A percentile compares a stretch with the other conserved stretches of the same genome.
phyloP scores from a whole-genome alignment of 345 rosid genomes.

The Passiflora organensis region DNA sequence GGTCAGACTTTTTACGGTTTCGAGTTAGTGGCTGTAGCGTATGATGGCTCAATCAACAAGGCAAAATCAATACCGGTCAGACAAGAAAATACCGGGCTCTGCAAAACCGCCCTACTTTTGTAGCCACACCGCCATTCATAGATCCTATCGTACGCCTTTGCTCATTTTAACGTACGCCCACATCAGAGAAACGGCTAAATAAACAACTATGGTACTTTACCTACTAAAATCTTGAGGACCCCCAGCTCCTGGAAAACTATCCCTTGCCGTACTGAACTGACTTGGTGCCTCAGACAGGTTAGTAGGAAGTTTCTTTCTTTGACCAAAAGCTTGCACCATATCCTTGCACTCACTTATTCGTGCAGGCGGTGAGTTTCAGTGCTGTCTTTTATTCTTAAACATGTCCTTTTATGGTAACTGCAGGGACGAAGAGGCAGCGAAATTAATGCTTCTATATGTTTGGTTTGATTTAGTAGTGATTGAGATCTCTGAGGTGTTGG shows the following conservation, averaged over 20 bases:
- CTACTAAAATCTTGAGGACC: conserved; percentile 6
- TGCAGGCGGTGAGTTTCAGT: not conserved
- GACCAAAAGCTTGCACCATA: not conserved
- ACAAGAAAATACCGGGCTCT: too few relatives aligned
- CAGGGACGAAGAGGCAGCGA: too few relatives aligned
- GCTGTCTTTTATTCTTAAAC: not conserved
- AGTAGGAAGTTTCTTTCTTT: conserved; percentile 2
- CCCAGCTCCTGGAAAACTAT: not conserved
- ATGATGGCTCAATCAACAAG: too few relatives aligned
- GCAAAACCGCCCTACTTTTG: too few relatives aligned
- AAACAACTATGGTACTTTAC: not conserved
- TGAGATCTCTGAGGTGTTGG: conserved; percentile 3
- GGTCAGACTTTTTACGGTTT: too few relatives aligned
- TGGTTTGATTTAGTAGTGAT: not conserved
- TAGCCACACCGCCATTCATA: too few relatives aligned
- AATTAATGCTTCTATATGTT: too few relatives aligned
- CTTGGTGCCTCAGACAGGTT: too few relatives aligned
- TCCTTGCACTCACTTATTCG: not conserved
- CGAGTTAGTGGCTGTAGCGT: too few relatives aligned
- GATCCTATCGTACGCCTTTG: conserved; percentile 15
- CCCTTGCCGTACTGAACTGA: conserved; percentile 6
- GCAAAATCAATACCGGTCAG: too few relatives aligned
- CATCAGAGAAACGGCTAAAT: not conserved
- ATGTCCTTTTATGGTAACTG: too few relatives aligned
- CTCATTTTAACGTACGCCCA: conserved; percentile 18